Evolutionary conservation across 1,284 basidiomycete species (phyloP), one percentile per base, ranked within the genome.

Genomic region (Trametes hirsuta): DNA sequence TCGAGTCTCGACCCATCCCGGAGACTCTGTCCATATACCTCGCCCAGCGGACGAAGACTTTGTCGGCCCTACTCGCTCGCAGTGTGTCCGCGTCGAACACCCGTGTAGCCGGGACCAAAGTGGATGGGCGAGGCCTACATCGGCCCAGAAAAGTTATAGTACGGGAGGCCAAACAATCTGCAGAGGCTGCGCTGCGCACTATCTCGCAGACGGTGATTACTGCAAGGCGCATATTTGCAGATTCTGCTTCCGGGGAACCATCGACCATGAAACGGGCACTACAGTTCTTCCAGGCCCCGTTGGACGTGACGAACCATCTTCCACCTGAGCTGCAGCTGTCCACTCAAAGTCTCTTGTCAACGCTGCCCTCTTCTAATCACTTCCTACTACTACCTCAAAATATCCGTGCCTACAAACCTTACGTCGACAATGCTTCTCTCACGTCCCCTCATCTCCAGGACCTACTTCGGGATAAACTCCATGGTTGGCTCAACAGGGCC

Each of bases 1-100:
- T 97, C 21, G 94, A 96, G 71, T 91, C 91, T 12, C 80, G 88
- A 47, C 90, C 93, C 2, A 75, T 95, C 4, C 72, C 79, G 9
- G 92, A 94, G 49, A 88, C 89, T 0, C 76, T 95, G 36, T 77
- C 81, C 5, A 80, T 88, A 8, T 84, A 91, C 59, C 82, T 96
- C 4, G 75, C 79, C 0, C 93, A 95, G 72, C 84, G 94, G 6
- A 80, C 83, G 14, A 88, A 85, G 71, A 83, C 87, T 0, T 72
- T 95, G 2, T 80, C 84, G 18, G 72, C 75, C 2, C 66, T 82
- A 14, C 76, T 90, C 35, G 62, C 67, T 6, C 63, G 68, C 15
- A 65, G 59, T 42, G 62, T 69, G 36, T 70, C 73, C 49, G 53
- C 57, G 24, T 58, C 66, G 11, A 83, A 82, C 62, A 79, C 81